These are phyloP conservation scores for Paragyromitra xinjiangensis DNA, from an alignment of 495 filamentous ascomycete genomes.

Conservation along the genomic window DNA sequence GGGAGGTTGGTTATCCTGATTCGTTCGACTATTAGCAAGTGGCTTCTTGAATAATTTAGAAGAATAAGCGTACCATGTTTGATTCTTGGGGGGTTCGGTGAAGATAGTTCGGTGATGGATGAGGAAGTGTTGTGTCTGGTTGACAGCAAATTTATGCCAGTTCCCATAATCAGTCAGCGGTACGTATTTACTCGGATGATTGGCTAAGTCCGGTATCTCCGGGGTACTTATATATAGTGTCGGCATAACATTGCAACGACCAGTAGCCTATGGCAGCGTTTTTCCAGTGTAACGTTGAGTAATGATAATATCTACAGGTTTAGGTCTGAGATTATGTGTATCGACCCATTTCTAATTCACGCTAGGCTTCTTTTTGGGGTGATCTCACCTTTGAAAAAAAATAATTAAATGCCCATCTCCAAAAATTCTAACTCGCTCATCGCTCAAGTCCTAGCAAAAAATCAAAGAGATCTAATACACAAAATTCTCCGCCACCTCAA, in stretches of 20 bases:
- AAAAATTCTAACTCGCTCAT: neutral
- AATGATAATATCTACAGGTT: neutral
- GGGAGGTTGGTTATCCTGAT: neutral
- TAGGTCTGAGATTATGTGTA: too few species aligned
- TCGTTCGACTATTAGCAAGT: conserved; percentile 5
- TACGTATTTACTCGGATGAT: too few species aligned
- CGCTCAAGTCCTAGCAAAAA: neutral
- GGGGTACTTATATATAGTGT: too few species aligned
- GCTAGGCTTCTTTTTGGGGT: too few species aligned
- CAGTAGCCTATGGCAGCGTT: neutral
- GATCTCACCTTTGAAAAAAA: neutral
- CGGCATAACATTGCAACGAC: too few species aligned
- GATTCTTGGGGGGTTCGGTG: neutral
- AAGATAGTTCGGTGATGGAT: too few species aligned
- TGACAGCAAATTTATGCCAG: too few species aligned
- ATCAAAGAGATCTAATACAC: neutral
- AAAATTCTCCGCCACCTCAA: neutral
- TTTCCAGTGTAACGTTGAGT: neutral
- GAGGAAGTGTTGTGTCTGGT: too few species aligned
- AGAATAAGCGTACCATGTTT: conserved; percentile 9
- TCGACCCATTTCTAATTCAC: too few species aligned
- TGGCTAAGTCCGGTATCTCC: too few species aligned
- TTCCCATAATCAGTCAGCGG: too few species aligned
- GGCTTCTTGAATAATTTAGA: neutral
- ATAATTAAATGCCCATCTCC: neutral